Base-by-base conservation (phyloP, 1,139 yeast species). In the Geotrichum siamense region DNA sequence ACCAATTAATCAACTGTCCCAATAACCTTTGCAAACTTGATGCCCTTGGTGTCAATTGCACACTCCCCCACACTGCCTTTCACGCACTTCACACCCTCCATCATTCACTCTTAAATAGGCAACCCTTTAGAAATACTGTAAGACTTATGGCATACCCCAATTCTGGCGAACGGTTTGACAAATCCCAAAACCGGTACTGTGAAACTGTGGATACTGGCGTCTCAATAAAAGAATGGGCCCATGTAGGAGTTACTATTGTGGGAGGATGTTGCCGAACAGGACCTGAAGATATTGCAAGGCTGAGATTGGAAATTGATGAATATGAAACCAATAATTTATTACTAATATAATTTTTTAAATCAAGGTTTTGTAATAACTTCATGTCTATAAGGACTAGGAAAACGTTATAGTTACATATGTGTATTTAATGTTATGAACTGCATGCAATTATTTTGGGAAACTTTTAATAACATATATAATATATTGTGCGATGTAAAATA, bases 81-180 rank as follows among this genome's bases (percentile, higher is more conserved):
- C n/a, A 62, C 68, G n/a, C 39, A 49, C 3, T 47, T 44, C 3
- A 59, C 59, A 4, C 49, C 68, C 6, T 36, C 28, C n/a, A 55
- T 55, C 15, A 23, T 17, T 8, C 25, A 29, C 17, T 3, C 16
- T 12, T 12, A 20, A 20, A 12, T 12, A 34, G 15, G 2, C 50
- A 57, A 36, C 71, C 68, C 15, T 51, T 71, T 19, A 16, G 21
- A 28, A n/a, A n/a, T n/a, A n/a, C n/a, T n/a, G n/a, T n/a, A n/a
- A n/a, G n/a, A n/a, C n/a, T n/a, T n/a, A 53, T 74, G 2, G 65
- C 73, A 6, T 77, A 77, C 53, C 82, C 82, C 13, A 77, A 77
- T 54, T 71, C 78, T 26, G 81, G 81, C 1, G 79, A 75, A 50
- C 19, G 41, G 13, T 45, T 42, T 34, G 35, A 42, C 17, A 46